phyloP scores from a whole-genome alignment of 2,329 filamentous ascomycete genomes.

The Fusarium graminum region DNA sequence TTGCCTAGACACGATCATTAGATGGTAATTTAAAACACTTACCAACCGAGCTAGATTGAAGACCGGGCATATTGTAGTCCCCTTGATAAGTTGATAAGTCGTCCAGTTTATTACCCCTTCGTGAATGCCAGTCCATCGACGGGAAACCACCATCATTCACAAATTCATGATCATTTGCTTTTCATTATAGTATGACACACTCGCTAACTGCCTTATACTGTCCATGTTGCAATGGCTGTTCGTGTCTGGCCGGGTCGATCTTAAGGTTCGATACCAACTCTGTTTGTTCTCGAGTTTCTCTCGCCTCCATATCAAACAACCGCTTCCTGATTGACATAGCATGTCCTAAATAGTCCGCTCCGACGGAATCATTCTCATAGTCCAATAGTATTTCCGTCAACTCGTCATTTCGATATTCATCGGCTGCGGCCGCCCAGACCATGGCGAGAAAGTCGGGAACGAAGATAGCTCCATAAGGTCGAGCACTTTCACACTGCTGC shows the following conservation, averaged over 20 bases:
- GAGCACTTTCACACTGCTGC: constrained; percentile 19
- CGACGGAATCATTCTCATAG: constrained; percentile 36
- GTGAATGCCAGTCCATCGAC: background rate
- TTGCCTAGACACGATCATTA: too few species aligned
- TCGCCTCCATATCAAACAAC: constrained; percentile 25
- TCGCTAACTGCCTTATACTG: background rate
- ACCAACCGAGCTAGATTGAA: too few species aligned
- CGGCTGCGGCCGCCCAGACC: constrained; percentile 32
- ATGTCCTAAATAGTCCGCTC: constrained; percentile 33
- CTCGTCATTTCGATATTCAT: constrained; percentile 22
- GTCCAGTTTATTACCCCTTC: too few species aligned
- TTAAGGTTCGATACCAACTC: background rate
- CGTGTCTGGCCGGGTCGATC: background rate
- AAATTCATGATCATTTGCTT: background rate
- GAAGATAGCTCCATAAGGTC: constrained; percentile 38
- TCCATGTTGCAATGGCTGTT: background rate
- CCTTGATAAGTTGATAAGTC: background rate
- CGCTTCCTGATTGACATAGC: constrained; percentile 22
- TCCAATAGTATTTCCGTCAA: constrained; percentile 30
- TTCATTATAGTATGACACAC: constrained; percentile 10
- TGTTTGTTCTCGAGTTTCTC: background rate
- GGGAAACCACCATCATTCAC: background rate
- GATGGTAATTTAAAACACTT: too few species aligned
- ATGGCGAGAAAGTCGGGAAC: constrained; percentile 34
- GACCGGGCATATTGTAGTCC: too few species aligned